Conservation (phyloP, 257 asterid species). For the Salvia splendens region DNA sequence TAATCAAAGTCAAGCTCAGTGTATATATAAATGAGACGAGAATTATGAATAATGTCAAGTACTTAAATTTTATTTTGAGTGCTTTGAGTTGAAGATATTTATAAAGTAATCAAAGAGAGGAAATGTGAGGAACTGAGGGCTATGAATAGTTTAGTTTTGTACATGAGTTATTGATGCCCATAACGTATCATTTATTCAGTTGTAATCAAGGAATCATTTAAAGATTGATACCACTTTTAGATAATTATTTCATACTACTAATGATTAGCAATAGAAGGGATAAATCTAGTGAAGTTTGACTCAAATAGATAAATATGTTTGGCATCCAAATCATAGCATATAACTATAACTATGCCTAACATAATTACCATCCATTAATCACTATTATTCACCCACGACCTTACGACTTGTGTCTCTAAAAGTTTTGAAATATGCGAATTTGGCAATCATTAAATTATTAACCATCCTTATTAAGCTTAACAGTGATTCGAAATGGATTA, state of each 20-base stretch:
- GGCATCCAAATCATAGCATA: background rate
- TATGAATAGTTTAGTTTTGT: too few relatives aligned
- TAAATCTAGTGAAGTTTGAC: background rate
- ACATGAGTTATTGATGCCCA: too few relatives aligned
- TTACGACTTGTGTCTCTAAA: background rate
- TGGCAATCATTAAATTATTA: slow-evolving; percentile 20
- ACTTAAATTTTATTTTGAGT: too few relatives aligned
- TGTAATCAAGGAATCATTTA: background rate
- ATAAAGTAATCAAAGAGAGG: too few relatives aligned
- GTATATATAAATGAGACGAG: too few relatives aligned
- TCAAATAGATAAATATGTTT: background rate
- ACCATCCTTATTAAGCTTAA: slow-evolving; percentile 4
- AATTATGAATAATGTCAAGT: too few relatives aligned
- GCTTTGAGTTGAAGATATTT: too few relatives aligned
- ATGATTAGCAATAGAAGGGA: background rate
- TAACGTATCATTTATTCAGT: too few relatives aligned
- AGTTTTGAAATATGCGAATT: slow-evolving; percentile 9
- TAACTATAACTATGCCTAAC: slow-evolving; percentile 8
- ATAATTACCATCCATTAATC: slow-evolving; percentile 10
- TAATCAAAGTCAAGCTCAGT: too few relatives aligned
- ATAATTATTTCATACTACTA: background rate
- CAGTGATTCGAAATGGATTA: background rate
- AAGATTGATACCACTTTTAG: background rate
- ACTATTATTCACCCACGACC: background rate
- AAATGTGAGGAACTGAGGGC: too few relatives aligned